phyloP scores from a whole-genome alignment of 306 rosid species.

The Fagus crenata region DNA sequence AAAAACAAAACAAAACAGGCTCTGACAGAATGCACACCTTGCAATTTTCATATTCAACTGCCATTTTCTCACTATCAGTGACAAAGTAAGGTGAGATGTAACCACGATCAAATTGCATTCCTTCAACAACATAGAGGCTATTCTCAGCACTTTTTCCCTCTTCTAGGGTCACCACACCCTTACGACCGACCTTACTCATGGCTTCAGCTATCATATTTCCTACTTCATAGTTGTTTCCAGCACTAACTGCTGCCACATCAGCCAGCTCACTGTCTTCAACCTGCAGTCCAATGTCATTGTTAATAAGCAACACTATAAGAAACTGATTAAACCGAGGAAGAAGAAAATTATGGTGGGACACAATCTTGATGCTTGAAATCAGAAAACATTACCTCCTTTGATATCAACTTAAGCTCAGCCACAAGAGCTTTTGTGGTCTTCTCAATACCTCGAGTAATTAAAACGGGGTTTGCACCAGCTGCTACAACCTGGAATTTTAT shows the following conservation, averaged over 20 bases:
- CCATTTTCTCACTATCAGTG: slow-evolving; percentile 97
- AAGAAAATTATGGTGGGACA: not conserved
- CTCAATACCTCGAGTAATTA: slow-evolving; percentile 96
- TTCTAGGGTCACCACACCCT: slow-evolving; percentile 98
- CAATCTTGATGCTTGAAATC: not conserved
- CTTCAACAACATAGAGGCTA: slow-evolving; percentile 88
- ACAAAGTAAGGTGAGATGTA: slow-evolving; percentile 96
- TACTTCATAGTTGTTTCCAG: slow-evolving; percentile 91
- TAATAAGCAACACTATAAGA: not conserved
- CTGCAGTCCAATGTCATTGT: slow-evolving; percentile 43
- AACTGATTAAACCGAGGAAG: slow-evolving; percentile 1
- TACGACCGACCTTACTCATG: slow-evolving; percentile 93
- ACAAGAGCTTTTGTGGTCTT: slow-evolving; percentile 85
- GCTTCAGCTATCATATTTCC: slow-evolving; percentile 99
- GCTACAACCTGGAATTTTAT: slow-evolving; percentile 72
- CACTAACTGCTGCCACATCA: slow-evolving; percentile 99
- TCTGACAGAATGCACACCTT: slow-evolving; percentile 47
- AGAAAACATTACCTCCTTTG: slow-evolving; percentile 68
- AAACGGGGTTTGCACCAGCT: slow-evolving; percentile 98
- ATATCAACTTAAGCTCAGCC: slow-evolving; percentile 70
- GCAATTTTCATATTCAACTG: slow-evolving; percentile 93
- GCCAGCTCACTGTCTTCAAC: slow-evolving; percentile 98
- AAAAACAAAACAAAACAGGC: not conserved
- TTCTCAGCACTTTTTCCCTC: slow-evolving; percentile 99
- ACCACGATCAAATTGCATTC: slow-evolving; percentile 99